Base-by-base conservation (phyloP, 331 rosid species). In the Rhamnella rubrinervis region DNA sequence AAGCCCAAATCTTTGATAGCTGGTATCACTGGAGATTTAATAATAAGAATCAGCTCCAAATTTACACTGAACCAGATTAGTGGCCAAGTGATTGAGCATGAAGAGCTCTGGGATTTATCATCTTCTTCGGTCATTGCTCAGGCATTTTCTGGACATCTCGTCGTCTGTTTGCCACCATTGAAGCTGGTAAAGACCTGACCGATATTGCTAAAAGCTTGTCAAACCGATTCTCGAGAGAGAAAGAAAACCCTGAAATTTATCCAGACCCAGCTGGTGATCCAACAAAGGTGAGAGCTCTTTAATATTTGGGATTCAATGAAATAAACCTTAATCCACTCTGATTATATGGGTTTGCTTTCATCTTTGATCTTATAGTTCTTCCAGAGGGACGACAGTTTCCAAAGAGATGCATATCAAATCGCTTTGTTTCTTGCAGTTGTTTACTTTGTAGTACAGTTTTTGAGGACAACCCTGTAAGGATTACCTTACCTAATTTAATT, bases 21-120 rank as follows among this genome's bases (percentile, higher is more conserved):
- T 15, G 80, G 73, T 13, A 16, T 89, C 15, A 92, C 84, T 67
- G 95, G 87, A 53, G 86, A 85, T 67, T 41, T 93, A 74, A 83
- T 89, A 52, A 64, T 93, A 15, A 66, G 66, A 75, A 70, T 93
- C 19, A 75, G 82, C 77, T 93, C 98, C 53, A 78, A 76, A 9
- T 93, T 93, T 77, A 91, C 92, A 66, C 85, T 93, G 61, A 93
- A 91, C 77, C 98, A 93, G 80, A 93, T 93, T 18, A 93, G 98
- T 60, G 98, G 97, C 28, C 98, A 93, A 75, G 97, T 93, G 57
- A 75, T 76, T 75, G 77, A 83, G 71, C 98, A 93, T 71, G 81
- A 86, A 74, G 98, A 93, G 74, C 78, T 71, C 13, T 93, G 98
- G 98, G 98, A 93, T 75, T 73, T 93, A 61, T 87, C 98, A 20